Conservation (phyloP, 331 rosid species). For the Quercus lobata region DNA sequence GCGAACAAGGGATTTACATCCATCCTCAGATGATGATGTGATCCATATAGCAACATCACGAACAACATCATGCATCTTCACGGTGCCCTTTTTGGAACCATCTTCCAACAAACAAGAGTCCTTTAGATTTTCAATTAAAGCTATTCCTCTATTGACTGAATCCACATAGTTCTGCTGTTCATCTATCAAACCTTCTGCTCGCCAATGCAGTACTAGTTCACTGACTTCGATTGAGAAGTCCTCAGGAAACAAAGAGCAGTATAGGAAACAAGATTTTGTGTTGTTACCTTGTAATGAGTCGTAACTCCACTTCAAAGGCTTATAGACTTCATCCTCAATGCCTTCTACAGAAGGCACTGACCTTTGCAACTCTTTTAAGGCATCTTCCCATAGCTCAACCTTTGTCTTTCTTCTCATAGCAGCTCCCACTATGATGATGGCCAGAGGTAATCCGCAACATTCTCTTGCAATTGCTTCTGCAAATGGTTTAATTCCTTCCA, state of each 20-base stretch:
- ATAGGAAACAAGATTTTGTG: too few relatives aligned
- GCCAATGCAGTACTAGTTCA: too few relatives aligned
- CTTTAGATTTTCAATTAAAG: constrained; percentile 17
- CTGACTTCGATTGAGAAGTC: too few relatives aligned
- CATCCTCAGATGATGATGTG: constrained; percentile 1
- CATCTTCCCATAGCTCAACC: constrained; percentile 8
- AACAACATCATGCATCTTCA: constrained; percentile 21
- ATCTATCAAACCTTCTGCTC: too few relatives aligned
- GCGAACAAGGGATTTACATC: neutral
- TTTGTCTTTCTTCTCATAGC: neutral
- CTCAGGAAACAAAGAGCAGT: too few relatives aligned
- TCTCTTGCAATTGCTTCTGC: constrained; percentile 4
- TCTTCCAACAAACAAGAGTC: constrained; percentile 21
- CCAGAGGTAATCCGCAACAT: constrained; percentile 15
- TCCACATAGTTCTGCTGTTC: neutral
- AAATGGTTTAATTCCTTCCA: neutral
- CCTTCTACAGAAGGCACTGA: neutral
- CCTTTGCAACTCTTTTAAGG: neutral
- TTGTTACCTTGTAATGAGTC: too few relatives aligned
- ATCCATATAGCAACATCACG: constrained; percentile 25
- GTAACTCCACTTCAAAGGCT: neutral
- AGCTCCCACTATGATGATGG: constrained; percentile 9
- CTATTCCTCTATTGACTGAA: constrained; percentile 14
- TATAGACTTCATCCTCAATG: neutral
- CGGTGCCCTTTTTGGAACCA: constrained; percentile 10